Evolutionary conservation across 163 green algal genomes (phyloP), one percentile per base, ranked within the genome.

Genomic region (Volvox carteri): DNA sequence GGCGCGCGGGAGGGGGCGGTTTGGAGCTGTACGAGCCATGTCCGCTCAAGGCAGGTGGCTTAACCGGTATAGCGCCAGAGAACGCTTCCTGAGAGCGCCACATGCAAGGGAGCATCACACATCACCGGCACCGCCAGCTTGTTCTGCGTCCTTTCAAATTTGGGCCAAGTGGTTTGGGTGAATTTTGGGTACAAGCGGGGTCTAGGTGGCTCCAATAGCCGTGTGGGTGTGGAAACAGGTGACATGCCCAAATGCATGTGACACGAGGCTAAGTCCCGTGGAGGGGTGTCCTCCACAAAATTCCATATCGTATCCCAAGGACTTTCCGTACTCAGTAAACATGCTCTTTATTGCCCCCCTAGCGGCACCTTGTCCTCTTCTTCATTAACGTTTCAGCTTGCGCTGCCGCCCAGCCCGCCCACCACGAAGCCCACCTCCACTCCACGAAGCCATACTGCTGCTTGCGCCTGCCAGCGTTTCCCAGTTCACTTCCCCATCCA

Each of bases 11-110:
- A 9, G 76, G 37, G 1, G 62, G 60, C 48, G 28, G 41, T n/a
- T 30, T 28, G 21, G 84, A 90, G 86, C 75, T 92, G 62, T 87
- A 90, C 50, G 89, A 92, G 54, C 84, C 84, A 1, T 92, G 89
- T 54, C 89, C 89, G 0, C 78, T 92, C 18, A 92, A 88, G 83
- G 83, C 52, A 42, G 7, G 16, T 25, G n/a, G 54, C 25, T 11
- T 19, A 23, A 65, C 54, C 54, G 19, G 25, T 23, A 23, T 12
- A n/a, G n/a, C n/a, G n/a, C n/a, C n/a, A n/a, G n/a, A n/a, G n/a
- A n/a, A n/a, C n/a, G n/a, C n/a, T n/a, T n/a, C n/a, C n/a, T n/a
- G n/a, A n/a, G n/a, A n/a, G n/a, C n/a, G n/a, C n/a, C n/a, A n/a
- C n/a, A n/a, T n/a, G n/a, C n/a, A n/a, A n/a, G n/a, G n/a, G n/a